Base-by-base conservation (phyloP, 345 rosid genomes). In the Heritiera littoralis region DNA sequence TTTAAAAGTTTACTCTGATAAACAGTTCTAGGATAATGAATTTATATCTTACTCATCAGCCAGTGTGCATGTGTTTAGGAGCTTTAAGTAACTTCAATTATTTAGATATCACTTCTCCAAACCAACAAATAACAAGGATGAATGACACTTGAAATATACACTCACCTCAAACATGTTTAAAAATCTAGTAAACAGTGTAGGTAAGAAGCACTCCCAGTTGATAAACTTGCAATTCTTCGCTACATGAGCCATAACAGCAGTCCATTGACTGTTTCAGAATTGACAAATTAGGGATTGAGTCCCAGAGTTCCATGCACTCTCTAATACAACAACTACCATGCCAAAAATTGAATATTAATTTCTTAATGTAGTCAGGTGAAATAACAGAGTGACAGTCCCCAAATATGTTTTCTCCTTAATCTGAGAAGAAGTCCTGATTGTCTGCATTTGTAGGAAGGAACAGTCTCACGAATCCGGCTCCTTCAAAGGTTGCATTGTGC, bases 251-350 rank as follows among this genome's bases (percentile, higher is more conserved):
- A 87, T 83, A 43, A 96, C 87, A 85, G 94, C 94, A 76, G 92
- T 81, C 99, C 99, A 96, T 78, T 96, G 99, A 87, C 95, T 84
- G 80, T 92, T 96, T 98, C 99, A 96, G 84, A 96, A 96, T 78
- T 91, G 99, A 83, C 97, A n/a, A 96, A 83, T 94, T 96, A 45
- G 99, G 98, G 79, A 96, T 84, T 0, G 95, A 87, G 87, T 94
- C 97, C 99, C 99, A 96, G 75, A 91, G 78, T 75, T 85, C 90
- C 79, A 96, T 78, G 80, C 87, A 89, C 83, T 88, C 87, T 81
- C 77, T 82, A 40, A 96, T 84, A 97, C 97, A 90, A 82, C 88
- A 88, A 81, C 99, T 96, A 89, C 79, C 84, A 85, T 61, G 82
- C 65, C 85, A 82, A 74, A 52, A 75, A 68, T 66, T 80, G 46